These are phyloP conservation scores for Zoysia pacifica DNA, from an alignment of 176 grass and related monocot genomes.

Conservation along the genomic window DNA sequence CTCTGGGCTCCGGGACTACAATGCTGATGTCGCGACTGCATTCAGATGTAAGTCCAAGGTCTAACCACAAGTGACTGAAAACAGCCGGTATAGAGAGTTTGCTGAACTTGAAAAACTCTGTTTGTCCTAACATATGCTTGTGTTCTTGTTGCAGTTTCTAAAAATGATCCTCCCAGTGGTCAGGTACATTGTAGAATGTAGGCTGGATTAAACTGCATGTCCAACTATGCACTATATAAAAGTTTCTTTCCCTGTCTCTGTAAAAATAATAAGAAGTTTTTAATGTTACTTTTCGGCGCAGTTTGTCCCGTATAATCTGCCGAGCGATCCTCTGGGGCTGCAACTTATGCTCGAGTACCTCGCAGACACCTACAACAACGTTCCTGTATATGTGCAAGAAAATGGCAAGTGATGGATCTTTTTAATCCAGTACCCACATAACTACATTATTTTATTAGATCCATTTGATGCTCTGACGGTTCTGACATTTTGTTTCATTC, in stretches of 20 bases:
- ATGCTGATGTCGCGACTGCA: slow-evolving; percentile 40
- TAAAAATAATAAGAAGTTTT: neutral
- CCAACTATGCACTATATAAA: neutral
- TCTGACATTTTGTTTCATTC: neutral
- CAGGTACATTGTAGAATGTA: slow-evolving; percentile 40
- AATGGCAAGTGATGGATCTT: slow-evolving; percentile 48
- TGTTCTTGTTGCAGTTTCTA: slow-evolving; percentile 49
- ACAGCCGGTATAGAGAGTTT: neutral
- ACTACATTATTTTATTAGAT: too few relatives aligned
- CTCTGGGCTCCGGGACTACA: slow-evolving; percentile 42
- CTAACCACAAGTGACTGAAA: neutral
- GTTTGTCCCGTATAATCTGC: slow-evolving; percentile 41
- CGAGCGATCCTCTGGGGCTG: slow-evolving; percentile 60
- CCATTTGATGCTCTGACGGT: neutral
- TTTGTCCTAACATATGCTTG: neutral
- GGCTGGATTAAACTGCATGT: neutral
- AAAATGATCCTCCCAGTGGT: slow-evolving; percentile 39
- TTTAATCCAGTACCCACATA: neutral
- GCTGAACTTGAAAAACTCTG: neutral
- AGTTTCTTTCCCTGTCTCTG: neutral
- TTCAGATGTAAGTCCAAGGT: slow-evolving; percentile 51
- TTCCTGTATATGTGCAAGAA: slow-evolving; percentile 85
- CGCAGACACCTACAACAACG: slow-evolving; percentile 41
- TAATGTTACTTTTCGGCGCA: neutral
- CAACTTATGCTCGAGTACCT: slow-evolving; percentile 63